phyloP scores from a whole-genome alignment of 345 rosid genomes.

The Eucalyptus urophylla region DNA sequence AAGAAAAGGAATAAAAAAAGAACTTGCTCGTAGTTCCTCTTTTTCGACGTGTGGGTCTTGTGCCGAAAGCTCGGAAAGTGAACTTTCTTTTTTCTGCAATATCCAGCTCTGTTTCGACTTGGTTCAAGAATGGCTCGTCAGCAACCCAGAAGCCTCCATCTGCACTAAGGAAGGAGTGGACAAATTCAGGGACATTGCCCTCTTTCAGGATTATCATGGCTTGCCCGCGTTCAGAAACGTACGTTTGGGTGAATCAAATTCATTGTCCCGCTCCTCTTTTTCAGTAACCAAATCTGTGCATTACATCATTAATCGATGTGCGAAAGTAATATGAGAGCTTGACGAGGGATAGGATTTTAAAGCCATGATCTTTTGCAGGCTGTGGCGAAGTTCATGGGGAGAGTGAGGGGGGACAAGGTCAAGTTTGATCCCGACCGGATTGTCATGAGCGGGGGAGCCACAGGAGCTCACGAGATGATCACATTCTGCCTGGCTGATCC shows the following conservation, averaged over 20 bases:
- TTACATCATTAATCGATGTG: background rate
- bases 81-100: background rate
- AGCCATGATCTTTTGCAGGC: conserved; percentile 30
- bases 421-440: conserved; percentile 69
- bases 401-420: conserved; percentile 58
- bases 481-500: conserved; percentile 85
- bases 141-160: conserved; percentile 67
- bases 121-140: conserved; percentile 56
- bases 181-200: conserved; percentile 50
- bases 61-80: background rate
- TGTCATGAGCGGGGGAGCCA: conserved; percentile 97
- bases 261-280: background rate
- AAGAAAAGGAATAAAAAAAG: no score
- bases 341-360: background rate
- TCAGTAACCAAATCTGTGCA: background rate
- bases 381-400: conserved; percentile 80
- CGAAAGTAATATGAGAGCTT: background rate
- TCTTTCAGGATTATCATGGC: conserved; percentile 86
- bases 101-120: conserved; percentile 70
- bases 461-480: conserved; percentile 84
- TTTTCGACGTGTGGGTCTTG: background rate
- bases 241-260: background rate
- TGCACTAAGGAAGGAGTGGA: conserved; percentile 48
- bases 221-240: conserved; percentile 75
- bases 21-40: background rate